Conservation (phyloP, 2,329 filamentous ascomycete genomes). For the Penicillium sp. region DNA sequence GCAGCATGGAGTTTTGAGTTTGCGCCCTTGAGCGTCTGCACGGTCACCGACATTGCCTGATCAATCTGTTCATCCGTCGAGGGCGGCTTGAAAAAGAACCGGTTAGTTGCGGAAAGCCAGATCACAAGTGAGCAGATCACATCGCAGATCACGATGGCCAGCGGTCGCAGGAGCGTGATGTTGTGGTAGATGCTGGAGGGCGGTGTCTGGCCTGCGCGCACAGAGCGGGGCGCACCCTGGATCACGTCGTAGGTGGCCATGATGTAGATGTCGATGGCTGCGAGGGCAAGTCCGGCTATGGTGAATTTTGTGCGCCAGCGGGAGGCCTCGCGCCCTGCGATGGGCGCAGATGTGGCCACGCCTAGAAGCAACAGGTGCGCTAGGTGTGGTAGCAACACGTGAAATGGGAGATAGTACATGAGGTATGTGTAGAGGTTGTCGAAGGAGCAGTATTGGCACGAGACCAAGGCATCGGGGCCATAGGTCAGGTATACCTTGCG, state of each 20-base stretch:
- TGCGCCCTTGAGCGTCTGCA: constrained; percentile 56
- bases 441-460: constrained; percentile 79
- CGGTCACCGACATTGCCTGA: constrained; percentile 43
- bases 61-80: constrained; percentile 66
- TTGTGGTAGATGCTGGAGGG: constrained; percentile 34
- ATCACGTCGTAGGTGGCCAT: constrained; percentile 61
- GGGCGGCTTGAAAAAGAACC: constrained; percentile 66
- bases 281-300: constrained; percentile 58
- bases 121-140: constrained; percentile 61
- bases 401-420: constrained; percentile 70
- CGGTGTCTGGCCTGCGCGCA: constrained; percentile 62
- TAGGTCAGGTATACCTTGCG: constrained; percentile 79
- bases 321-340: constrained; percentile 62
- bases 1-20: constrained; percentile 68
- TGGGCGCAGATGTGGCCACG: constrained; percentile 65
- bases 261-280: constrained; percentile 64
- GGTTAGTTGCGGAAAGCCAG: constrained; percentile 75
- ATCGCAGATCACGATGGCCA: constrained; percentile 66
- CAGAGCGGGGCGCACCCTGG: constrained; percentile 56
- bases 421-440: constrained; percentile 70
- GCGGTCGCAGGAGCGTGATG: constrained; percentile 59
- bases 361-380: constrained; percentile 71
- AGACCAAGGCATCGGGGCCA: constrained; percentile 69
- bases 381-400: constrained; percentile 73
- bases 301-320: constrained; percentile 71